Conservation (phyloP, 352 stramenopile species). For the Phytophthora foliorum region DNA sequence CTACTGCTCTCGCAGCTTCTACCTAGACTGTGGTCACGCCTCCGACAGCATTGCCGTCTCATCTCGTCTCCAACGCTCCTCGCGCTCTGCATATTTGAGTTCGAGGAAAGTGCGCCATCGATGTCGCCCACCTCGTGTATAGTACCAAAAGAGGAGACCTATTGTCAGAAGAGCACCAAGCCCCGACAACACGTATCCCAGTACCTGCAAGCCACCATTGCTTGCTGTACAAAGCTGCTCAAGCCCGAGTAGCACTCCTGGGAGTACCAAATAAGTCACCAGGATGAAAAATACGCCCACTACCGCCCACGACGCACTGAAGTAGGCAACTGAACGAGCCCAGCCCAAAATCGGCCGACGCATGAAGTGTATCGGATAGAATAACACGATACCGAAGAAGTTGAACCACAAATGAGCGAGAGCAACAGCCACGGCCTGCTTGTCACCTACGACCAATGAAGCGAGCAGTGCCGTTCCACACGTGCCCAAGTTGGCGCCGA, state of each 20-base stretch:
- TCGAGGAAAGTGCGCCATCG: slow-evolving; percentile 51
- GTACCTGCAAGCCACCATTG: slow-evolving; percentile 5
- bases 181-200: slow-evolving; percentile 43
- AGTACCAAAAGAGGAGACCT: slow-evolving; percentile 45
- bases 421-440: slow-evolving; percentile 83
- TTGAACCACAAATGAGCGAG: slow-evolving; percentile 94
- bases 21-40: background rate
- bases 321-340: slow-evolving; percentile 71
- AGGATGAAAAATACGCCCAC: slow-evolving; percentile 56
- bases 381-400: slow-evolving; percentile 88
- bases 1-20: slow-evolving; percentile 5
- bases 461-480: slow-evolving; percentile 90
- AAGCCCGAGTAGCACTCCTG: slow-evolving; percentile 49
- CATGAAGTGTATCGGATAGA: slow-evolving; percentile 91
- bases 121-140: slow-evolving; percentile 29
- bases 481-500: slow-evolving; percentile 94
- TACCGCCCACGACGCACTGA: slow-evolving; percentile 62
- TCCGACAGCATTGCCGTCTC: slow-evolving; percentile 31
- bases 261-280: slow-evolving; percentile 50
- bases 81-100: slow-evolving; percentile 46
- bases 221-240: slow-evolving; percentile 59
- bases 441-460: slow-evolving; percentile 80
- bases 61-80: slow-evolving; percentile 30
- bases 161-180: slow-evolving; percentile 15
- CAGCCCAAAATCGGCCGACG: slow-evolving; percentile 75